Evolutionary conservation across 495 filamentous ascomycete species (phyloP), one percentile per base, ranked within the genome.

Genomic region (Xylaria bambusicola): DNA sequence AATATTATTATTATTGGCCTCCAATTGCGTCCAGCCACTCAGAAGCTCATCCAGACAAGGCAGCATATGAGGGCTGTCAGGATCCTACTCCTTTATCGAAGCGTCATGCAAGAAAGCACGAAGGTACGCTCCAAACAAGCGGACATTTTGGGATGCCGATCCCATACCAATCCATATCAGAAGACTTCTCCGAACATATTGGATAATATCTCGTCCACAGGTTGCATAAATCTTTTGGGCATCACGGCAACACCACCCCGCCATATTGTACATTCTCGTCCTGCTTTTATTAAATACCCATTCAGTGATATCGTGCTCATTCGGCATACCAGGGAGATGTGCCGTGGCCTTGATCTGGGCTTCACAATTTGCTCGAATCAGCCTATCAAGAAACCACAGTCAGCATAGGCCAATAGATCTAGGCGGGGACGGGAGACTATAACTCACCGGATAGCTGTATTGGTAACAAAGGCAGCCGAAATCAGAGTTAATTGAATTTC

Each of bases 11-110:
- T 0, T 17, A 6, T 56, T 13, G n/a, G n/a, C n/a, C n/a, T n/a
- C 9, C 53, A 10, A 49, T 48, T 5, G 8, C 20, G 40, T 5
- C 29, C 45, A 57, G 13, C 33, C 46, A 17, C 18, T 18, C 21
- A 46, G 49, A 18, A 58, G 24, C n/a, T 49, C 35, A 38, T 58
- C 55, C 6, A 50, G n/a, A 27, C 53, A 47, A 15, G 42, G 31
- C 20, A 56, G 23, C 26, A 56, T 27, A 3, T 2, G 6, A 4
- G 53, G 18, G 38, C 23, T 36, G 6, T 17, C 6, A 1, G 18
- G 6, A 1, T 27, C 2, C 4, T 8, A 0, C 10, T 1, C 12
- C 4, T 10, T 10, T 0, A 13, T 10, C 13, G 13, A 33, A 10
- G 31, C 5, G 18, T 55, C 35, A 6, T 55, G 40, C 17, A 45